These are phyloP conservation scores for Sindora glabra DNA, from an alignment of 306 rosid genomes.

Conservation along the genomic window DNA sequence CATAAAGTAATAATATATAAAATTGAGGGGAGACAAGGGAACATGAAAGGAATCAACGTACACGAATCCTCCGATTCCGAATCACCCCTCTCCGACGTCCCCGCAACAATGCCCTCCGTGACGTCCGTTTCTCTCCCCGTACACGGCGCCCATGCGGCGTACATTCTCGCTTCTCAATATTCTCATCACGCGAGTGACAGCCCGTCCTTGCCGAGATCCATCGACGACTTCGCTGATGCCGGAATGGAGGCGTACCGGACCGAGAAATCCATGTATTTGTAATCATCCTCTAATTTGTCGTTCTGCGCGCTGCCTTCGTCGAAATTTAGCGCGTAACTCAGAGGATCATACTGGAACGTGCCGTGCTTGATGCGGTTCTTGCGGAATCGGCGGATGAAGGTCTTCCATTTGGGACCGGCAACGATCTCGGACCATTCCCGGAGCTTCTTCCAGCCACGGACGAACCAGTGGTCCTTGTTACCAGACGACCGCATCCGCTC, in stretches of 20 bases:
- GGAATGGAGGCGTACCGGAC: constrained; percentile 48
- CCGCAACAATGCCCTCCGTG: too few species aligned
- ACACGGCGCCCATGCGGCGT: too few species aligned
- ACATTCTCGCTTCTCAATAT: background rate
- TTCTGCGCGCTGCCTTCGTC: constrained; percentile 40
- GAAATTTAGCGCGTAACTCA: constrained; percentile 62
- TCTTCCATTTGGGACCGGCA: constrained; percentile 75
- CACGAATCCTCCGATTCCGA: too few species aligned
- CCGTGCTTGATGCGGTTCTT: constrained; percentile 9
- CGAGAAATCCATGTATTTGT: constrained; percentile 34
- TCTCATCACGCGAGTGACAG: constrained; percentile 22
- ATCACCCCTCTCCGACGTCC: too few species aligned
- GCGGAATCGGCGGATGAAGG: constrained; percentile 55
- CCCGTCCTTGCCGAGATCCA: constrained; percentile 36
- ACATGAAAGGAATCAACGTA: too few species aligned
- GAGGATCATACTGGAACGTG: constrained; percentile 46
- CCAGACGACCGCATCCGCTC: constrained; percentile 29
- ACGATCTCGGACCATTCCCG: constrained; percentile 58
- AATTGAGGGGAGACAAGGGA: too few species aligned
- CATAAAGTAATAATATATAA: too few species aligned
- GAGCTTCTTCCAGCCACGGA: constrained; percentile 39
- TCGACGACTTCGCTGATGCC: constrained; percentile 31
- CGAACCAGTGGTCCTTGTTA: constrained; percentile 39
- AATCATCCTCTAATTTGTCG: constrained; percentile 6
- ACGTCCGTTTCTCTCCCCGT: too few species aligned